phyloP scores from a whole-genome alignment of 306 rosid species.

The Gastrolobium bilobum region DNA sequence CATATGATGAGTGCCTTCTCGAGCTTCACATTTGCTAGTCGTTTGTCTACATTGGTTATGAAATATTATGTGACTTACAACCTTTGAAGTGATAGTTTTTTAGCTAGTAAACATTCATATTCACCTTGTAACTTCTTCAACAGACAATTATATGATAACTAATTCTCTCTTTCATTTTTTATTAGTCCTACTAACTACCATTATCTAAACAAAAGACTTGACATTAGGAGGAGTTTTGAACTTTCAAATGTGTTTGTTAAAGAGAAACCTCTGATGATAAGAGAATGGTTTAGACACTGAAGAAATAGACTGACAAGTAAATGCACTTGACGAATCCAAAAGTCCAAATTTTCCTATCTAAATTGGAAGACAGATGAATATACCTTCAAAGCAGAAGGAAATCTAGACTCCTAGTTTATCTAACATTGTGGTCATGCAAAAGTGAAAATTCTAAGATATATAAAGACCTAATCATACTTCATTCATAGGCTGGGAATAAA shows the following conservation, averaged over 20 bases:
- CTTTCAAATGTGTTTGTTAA: constrained; percentile 21
- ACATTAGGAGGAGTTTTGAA: constrained; percentile 18
- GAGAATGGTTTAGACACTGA: constrained; percentile 31
- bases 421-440: not conserved
- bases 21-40: not conserved
- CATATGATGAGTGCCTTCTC: not conserved
- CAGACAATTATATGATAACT: not conserved
- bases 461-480: not conserved
- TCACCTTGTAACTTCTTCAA: constrained; percentile 23
- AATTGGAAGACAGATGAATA: constrained; percentile 2
- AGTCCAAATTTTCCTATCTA: constrained; percentile 9
- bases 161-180: not conserved
- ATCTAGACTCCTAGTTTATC: constrained; percentile 4
- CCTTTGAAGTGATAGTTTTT: constrained; percentile 25
- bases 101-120: not conserved
- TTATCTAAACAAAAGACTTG: constrained; percentile 9
- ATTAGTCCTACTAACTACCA: not conserved
- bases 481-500: not conserved
- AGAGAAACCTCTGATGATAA: not conserved
- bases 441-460: constrained; percentile 27
- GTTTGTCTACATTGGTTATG: not conserved
- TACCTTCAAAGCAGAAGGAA: not conserved
- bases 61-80: not conserved
- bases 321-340: constrained; percentile 1
- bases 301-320: not conserved